phyloP scores from a whole-genome alignment of 495 filamentous ascomycete species.

The Daldinia loculata region DNA sequence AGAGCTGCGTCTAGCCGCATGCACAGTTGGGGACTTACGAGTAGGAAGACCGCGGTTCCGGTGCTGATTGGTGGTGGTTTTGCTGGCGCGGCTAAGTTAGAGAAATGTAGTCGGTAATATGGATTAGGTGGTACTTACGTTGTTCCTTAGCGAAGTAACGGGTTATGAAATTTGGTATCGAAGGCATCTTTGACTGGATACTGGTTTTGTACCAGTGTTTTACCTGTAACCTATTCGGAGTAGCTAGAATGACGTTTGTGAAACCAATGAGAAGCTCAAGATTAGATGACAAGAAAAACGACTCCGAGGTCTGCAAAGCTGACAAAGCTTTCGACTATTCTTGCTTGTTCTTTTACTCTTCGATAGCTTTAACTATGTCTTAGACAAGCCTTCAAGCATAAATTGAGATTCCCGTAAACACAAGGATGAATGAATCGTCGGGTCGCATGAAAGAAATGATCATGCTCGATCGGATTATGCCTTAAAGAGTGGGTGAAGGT shows the following conservation, averaged over 20 bases:
- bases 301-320: background rate
- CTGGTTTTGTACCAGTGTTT: background rate
- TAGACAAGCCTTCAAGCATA: constrained; percentile 13
- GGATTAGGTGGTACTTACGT: constrained; percentile 31
- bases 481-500: constrained; percentile 29
- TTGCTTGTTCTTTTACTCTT: background rate
- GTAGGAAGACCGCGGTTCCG: constrained; percentile 44
- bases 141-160: constrained; percentile 44
- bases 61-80: constrained; percentile 49
- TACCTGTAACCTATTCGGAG: background rate
- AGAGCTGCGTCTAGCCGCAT: constrained; percentile 29
- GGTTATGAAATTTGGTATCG: constrained; percentile 38
- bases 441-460: constrained; percentile 30
- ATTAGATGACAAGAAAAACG: background rate
- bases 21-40: constrained; percentile 38
- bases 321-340: background rate
- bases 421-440: constrained; percentile 37
- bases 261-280: background rate
- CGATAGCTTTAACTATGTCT: constrained; percentile 15
- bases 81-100: constrained; percentile 44
- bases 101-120: background rate
- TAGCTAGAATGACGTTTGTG: background rate
- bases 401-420: constrained; percentile 20
- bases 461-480: constrained; percentile 44
- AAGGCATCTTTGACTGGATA: constrained; percentile 33